phyloP scores from a whole-genome alignment of 2,329 filamentous ascomycete species.

The Fusarium sp. region DNA sequence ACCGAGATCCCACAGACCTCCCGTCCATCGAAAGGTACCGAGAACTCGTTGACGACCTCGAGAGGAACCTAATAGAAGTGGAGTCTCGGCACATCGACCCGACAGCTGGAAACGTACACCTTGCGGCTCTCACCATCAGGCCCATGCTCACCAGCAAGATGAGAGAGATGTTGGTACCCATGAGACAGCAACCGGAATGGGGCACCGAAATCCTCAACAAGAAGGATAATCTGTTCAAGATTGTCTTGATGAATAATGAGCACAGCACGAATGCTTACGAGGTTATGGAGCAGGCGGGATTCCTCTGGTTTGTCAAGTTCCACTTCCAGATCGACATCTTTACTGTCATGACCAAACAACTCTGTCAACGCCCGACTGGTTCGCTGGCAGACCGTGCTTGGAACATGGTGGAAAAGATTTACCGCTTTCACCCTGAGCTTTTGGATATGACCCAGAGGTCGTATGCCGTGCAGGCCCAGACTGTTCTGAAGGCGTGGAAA shows the following conservation, averaged over 20 bases:
- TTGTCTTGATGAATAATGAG: constrained; percentile 66
- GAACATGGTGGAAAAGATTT: constrained; percentile 63
- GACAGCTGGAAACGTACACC: constrained; percentile 67
- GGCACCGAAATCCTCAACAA: constrained; percentile 64
- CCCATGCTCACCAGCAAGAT: constrained; percentile 67
- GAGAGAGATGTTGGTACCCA: constrained; percentile 62
- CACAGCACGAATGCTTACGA: constrained; percentile 63
- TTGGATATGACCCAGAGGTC: constrained; percentile 64
- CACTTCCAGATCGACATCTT: constrained; percentile 73
- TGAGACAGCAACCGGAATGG: constrained; percentile 64
- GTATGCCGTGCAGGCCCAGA: constrained; percentile 62
- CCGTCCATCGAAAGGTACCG: constrained; percentile 61
- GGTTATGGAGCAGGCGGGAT: constrained; percentile 61
- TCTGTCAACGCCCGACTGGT: constrained; percentile 65
- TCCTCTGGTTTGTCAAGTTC: constrained; percentile 69
- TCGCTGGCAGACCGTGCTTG: constrained; percentile 69
- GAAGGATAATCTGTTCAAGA: constrained; percentile 70
- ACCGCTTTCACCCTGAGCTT: constrained; percentile 66
- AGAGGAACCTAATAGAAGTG: constrained; percentile 60
- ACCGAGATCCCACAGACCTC: constrained; percentile 44
- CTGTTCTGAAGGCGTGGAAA: constrained; percentile 68
- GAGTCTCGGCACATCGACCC: constrained; percentile 67
- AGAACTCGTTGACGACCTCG: constrained; percentile 59
- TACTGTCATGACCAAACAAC: constrained; percentile 68
- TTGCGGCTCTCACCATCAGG: constrained; percentile 65